Evolutionary conservation across 2,329 filamentous ascomycete genomes (phyloP).

Genomic region (Diaporthe citrichinensis): DNA sequence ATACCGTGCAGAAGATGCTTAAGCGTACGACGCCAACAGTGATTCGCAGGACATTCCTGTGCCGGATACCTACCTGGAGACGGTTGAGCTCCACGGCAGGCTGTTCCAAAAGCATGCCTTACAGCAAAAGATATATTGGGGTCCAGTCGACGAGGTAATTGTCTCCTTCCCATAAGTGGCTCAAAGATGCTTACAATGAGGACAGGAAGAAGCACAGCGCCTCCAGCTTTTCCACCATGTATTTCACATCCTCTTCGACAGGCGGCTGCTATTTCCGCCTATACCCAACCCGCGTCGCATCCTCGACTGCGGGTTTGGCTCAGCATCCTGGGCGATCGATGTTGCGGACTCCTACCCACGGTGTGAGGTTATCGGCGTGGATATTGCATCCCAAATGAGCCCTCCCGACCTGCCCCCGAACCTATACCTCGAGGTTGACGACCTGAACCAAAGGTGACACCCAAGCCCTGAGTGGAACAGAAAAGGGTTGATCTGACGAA

Average conservation of each 20-base stretch:
- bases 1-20: not conserved
- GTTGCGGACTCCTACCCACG: constrained; percentile 75
- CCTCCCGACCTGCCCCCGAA: constrained; percentile 76
- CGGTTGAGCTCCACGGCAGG: constrained; percentile 72
- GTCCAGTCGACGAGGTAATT: constrained; percentile 78
- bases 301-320: constrained; percentile 80
- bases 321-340: constrained; percentile 79
- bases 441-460: constrained; percentile 74
- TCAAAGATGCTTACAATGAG: constrained; percentile 40
- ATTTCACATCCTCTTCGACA: constrained; percentile 75
- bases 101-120: constrained; percentile 78
- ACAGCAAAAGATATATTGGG: constrained; percentile 75
- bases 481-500: constrained; percentile 39
- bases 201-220: constrained; percentile 76
- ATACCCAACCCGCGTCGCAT: constrained; percentile 69
- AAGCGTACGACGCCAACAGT: constrained; percentile 50
- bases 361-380: constrained; percentile 79
- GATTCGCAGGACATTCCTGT: constrained; percentile 65
- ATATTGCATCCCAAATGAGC: constrained; percentile 79
- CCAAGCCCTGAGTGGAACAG: not conserved
- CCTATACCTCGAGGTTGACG: constrained; percentile 79
- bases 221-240: constrained; percentile 75
- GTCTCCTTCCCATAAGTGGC: not conserved
- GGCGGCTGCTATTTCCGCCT: constrained; percentile 78
- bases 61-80: constrained; percentile 71